A percentile compares a stretch with the other conserved stretches of the same genome.
These are phyloP conservation scores for Pythium vanterpoolii DNA, from an alignment of 352 stramenopile species.

Conservation along the genomic window DNA sequence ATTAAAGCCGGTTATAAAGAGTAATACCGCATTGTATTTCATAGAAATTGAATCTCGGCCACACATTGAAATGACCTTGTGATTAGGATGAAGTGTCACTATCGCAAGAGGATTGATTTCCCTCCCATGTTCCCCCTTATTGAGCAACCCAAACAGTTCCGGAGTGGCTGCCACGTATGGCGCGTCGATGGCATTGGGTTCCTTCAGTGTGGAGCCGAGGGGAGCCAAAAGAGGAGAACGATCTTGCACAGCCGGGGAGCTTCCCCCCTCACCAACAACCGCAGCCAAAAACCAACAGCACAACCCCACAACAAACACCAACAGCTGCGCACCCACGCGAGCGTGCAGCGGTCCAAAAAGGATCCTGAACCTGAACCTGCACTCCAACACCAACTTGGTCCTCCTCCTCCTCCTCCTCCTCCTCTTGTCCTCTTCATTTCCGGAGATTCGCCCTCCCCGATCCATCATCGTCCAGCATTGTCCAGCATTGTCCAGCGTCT, in stretches of 20 bases:
- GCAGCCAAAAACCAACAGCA: background rate
- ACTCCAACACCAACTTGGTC: background rate
- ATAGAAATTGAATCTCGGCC: slow-evolving; percentile 7
- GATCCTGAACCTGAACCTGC: slow-evolving; percentile 17
- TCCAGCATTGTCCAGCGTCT: background rate
- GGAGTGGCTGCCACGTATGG: background rate
- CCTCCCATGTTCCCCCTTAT: background rate
- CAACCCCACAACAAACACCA: background rate
- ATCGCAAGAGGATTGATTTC: background rate
- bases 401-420: background rate
- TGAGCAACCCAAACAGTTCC: slow-evolving; percentile 8
- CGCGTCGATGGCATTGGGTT: background rate
- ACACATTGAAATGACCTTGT: background rate
- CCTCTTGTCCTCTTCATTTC: slow-evolving; percentile 12
- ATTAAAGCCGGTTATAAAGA: slow-evolving; percentile 1
- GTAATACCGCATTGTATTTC: slow-evolving; percentile 1
- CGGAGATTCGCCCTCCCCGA: slow-evolving; percentile 14
- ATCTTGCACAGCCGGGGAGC: background rate
- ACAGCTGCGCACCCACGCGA: slow-evolving; percentile 1
- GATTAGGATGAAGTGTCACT: background rate
- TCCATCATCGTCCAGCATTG: slow-evolving; percentile 2
- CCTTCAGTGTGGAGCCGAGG: background rate
- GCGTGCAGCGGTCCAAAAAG: background rate
- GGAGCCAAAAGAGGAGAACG: slow-evolving; percentile 3
- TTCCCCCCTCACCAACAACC: background rate